A percentile compares a stretch with the other conserved stretches of the same genome.
phyloP scores from a whole-genome alignment of 2,329 filamentous ascomycete genomes.

The Conoideocrella luteorostrata region DNA sequence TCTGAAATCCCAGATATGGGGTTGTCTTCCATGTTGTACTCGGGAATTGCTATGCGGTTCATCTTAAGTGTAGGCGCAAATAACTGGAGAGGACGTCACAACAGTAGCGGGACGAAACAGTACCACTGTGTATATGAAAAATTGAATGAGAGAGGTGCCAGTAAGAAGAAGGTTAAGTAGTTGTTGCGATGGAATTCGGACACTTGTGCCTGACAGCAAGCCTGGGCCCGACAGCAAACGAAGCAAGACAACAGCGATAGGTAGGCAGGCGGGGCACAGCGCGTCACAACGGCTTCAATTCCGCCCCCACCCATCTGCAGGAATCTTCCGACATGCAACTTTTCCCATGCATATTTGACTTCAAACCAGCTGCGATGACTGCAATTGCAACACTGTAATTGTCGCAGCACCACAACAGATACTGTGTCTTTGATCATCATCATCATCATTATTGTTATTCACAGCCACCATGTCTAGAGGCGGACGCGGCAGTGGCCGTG shows the following conservation, averaged over 20 bases:
- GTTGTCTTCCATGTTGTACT: slow-evolving; percentile 32
- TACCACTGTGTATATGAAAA: background rate
- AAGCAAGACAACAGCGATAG: too few species aligned
- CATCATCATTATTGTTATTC: background rate
- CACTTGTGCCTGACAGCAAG: too few species aligned
- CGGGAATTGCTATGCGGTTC: slow-evolving; percentile 27
- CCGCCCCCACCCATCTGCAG: slow-evolving; percentile 6
- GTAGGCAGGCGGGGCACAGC: background rate
- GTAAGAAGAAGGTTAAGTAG: too few species aligned
- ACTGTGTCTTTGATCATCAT: background rate
- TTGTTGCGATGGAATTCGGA: too few species aligned
- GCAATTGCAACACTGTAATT: background rate
- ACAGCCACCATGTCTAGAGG: slow-evolving; percentile 49
- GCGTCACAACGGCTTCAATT: background rate
- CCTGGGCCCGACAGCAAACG: too few species aligned
- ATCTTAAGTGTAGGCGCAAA: slow-evolving; percentile 14
- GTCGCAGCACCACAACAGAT: background rate
- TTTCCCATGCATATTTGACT: too few species aligned
- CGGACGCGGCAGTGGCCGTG: slow-evolving; percentile 46
- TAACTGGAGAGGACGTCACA: too few species aligned
- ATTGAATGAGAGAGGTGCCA: background rate
- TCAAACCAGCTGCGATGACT: too few species aligned
- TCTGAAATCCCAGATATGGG: slow-evolving; percentile 47
- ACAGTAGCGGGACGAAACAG: too few species aligned
- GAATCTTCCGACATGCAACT: background rate